A percentile compares a stretch with the other conserved stretches of the same genome.
phyloP scores from a whole-genome alignment of 805 yeast species.

The Crinitomyces ghanaensis region DNA sequence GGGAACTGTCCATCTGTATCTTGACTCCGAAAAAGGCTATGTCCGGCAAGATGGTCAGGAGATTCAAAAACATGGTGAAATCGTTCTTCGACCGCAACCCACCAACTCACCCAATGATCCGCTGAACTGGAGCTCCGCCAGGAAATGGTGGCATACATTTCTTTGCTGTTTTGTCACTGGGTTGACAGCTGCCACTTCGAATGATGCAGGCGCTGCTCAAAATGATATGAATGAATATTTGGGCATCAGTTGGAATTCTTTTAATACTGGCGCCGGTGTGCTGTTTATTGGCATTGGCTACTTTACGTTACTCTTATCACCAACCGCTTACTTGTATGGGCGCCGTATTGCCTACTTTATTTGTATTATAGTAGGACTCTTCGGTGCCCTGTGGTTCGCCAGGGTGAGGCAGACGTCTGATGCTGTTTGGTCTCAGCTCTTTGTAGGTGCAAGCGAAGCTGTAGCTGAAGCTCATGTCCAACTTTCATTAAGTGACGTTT shows the following conservation, averaged over 20 bases:
- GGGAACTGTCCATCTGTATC: conserved; percentile 15
- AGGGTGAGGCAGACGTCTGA: conserved; percentile 41
- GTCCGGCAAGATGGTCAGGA: conserved; percentile 4
- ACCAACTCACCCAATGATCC: conserved; percentile 62
- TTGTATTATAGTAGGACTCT: conserved; percentile 46
- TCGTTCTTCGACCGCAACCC: conserved; percentile 54
- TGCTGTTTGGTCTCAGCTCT: conserved; percentile 66
- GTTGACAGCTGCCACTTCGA: conserved; percentile 43
- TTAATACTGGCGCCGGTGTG: conserved; percentile 77
- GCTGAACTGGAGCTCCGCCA: conserved; percentile 42
- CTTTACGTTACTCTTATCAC: conserved; percentile 52
- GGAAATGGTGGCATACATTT: conserved; percentile 38
- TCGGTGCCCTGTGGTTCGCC: conserved; percentile 67
- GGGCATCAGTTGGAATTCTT: conserved; percentile 51
- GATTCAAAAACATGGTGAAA: conserved; percentile 23
- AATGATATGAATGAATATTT: conserved; percentile 52
- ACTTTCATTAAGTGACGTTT: conserved; percentile 57
- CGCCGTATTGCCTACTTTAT: conserved; percentile 51
- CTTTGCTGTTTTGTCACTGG: conserved; percentile 34
- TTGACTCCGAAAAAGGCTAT: conserved; percentile 9
- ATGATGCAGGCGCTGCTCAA: conserved; percentile 64
- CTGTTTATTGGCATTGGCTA: conserved; percentile 59
- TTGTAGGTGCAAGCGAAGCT: conserved; percentile 75
- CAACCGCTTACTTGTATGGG: conserved; percentile 59
- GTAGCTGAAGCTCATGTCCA: conserved; percentile 68